phyloP scores from a whole-genome alignment of 305 asterid genomes.

The Withania somnifera region DNA sequence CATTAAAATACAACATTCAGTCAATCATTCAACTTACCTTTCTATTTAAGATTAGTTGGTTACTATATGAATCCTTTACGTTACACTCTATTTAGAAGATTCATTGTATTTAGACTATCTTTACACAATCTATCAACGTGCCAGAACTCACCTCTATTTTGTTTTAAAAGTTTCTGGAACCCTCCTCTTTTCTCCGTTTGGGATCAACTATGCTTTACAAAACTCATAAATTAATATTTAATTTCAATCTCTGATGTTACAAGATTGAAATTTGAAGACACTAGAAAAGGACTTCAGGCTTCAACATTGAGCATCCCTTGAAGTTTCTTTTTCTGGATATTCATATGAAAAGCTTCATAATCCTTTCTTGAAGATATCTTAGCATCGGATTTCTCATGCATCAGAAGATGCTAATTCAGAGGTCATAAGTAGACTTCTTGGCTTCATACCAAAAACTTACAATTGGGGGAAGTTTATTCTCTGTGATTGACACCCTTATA shows the following conservation, averaged over 20 bases:
- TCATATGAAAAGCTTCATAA: background rate
- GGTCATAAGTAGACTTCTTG: background rate
- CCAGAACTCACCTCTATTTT: background rate
- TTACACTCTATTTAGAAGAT: background rate
- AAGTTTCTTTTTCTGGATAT: background rate
- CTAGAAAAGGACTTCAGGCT: background rate
- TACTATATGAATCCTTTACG: background rate
- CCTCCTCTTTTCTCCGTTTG: background rate
- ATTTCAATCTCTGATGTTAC: background rate
- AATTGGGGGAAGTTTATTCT: background rate
- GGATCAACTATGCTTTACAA: background rate
- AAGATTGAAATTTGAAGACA: background rate
- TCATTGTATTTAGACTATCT: background rate
- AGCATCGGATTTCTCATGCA: background rate
- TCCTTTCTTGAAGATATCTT: background rate
- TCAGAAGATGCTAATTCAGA: background rate
- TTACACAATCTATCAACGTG: background rate
- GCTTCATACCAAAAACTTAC: background rate
- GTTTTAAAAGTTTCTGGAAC: background rate
- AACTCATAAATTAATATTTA: background rate
- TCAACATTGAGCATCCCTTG: background rate
- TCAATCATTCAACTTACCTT: background rate
- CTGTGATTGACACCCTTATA: background rate
- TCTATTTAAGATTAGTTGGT: background rate
- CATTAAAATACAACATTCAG: background rate